Evolutionary conservation across 2,329 filamentous ascomycete species (phyloP).

Genomic region (Scytalidium sp.): DNA sequence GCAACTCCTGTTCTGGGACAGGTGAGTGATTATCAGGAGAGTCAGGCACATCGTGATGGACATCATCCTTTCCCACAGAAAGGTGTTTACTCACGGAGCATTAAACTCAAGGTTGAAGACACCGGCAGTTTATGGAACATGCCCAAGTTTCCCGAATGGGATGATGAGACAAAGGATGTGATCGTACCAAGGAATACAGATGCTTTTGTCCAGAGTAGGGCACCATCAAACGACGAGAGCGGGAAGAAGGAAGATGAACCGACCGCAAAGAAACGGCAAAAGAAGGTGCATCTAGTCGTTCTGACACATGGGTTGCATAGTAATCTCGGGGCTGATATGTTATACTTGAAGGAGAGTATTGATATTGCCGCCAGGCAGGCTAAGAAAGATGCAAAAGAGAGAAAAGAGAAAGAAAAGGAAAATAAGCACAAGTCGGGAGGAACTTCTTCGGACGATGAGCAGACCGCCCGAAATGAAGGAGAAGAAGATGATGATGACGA

Average conservation of each 20-base stretch:
- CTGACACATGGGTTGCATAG: constrained; percentile 94
- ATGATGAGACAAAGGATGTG: constrained; percentile 32
- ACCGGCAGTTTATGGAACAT: constrained; percentile 90
- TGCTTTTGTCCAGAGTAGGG: constrained; percentile 20
- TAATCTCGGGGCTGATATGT: constrained; percentile 93
- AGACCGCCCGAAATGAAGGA: constrained; percentile 16
- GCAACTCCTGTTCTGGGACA: constrained; percentile 55
- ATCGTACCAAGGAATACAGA: constrained; percentile 18
- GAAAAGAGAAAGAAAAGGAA: constrained; percentile 49
- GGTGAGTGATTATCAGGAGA: constrained; percentile 73
- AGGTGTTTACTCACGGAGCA: constrained; percentile 81
- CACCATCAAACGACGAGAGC: constrained; percentile 15
- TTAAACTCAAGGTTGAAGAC: constrained; percentile 79
- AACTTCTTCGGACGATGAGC: constrained; percentile 5
- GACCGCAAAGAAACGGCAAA: constrained; percentile 51
- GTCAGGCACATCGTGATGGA: constrained; percentile 51
- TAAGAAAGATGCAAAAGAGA: constrained; percentile 62
- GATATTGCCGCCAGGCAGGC: constrained; percentile 77
- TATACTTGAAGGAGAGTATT: constrained; percentile 96
- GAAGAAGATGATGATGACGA: constrained; percentile 44
- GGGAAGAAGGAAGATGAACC: constrained; percentile 5
- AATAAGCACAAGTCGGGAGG: constrained; percentile 24
- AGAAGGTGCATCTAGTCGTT: constrained; percentile 86
- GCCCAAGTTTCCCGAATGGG: constrained; percentile 72
- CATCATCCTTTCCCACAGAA: constrained; percentile 61